Percentiles rank a stretch among this genome's conserved stretches.
phyloP scores from a whole-genome alignment of 257 asterid genomes.

The Henckelia pumila region DNA sequence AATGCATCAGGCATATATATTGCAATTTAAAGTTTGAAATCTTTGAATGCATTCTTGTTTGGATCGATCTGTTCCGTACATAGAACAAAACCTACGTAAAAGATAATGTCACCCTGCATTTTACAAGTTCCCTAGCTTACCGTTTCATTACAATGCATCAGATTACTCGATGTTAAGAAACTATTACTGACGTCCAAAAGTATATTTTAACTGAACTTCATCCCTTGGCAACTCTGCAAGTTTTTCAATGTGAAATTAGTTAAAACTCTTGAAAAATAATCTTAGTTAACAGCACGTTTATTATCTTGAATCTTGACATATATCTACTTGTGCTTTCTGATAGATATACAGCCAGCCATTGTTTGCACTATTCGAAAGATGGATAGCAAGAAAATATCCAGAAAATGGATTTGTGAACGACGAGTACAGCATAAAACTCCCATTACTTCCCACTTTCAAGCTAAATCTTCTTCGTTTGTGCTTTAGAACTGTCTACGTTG shows the following conservation, averaged over 20 bases:
- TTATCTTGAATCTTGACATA: neutral
- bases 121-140: neutral
- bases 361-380: constrained; percentile 51
- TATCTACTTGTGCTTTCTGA: constrained; percentile 17
- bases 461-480: constrained; percentile 55
- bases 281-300: neutral
- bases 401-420: constrained; percentile 35
- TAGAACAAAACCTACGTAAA: neutral
- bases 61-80: neutral
- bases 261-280: neutral
- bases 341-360: constrained; percentile 71
- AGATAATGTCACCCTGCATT: neutral
- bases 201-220: neutral
- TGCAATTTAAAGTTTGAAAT: constrained; percentile 8
- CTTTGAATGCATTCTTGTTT: neutral
- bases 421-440: constrained; percentile 43
- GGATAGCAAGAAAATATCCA: constrained; percentile 35
- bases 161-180: too few relatives aligned
- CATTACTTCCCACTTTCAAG: constrained; percentile 40
- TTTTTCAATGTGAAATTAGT: neutral
- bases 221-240: neutral
- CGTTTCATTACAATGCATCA: neutral
- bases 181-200: too few relatives aligned
- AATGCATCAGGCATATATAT: neutral
- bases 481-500: constrained; percentile 60